Evolutionary conservation across 2,329 filamentous ascomycete species (phyloP).

Genomic region (Malbranchea zuffiana): DNA sequence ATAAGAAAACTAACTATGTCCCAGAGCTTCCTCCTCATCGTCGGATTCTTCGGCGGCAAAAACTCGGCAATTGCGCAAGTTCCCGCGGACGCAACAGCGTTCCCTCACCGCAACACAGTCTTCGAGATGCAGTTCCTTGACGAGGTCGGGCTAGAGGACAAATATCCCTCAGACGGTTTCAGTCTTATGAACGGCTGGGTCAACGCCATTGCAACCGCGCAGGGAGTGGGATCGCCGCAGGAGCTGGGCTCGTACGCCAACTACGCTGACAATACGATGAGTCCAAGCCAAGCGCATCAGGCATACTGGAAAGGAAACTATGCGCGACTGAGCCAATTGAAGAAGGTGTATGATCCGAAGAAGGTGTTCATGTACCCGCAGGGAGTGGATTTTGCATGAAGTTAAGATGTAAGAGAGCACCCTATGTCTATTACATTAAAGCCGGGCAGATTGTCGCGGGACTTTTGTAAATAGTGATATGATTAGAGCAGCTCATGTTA

Average conservation of each 20-base stretch:
- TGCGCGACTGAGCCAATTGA: slow-evolving; percentile 35
- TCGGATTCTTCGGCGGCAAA: slow-evolving; percentile 46
- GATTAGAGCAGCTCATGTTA: no score
- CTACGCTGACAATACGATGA: slow-evolving; percentile 44
- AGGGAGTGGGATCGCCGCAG: slow-evolving; percentile 21
- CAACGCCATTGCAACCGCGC: slow-evolving; percentile 33
- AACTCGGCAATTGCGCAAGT: slow-evolving; percentile 42
- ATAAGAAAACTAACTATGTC: slow-evolving; percentile 3
- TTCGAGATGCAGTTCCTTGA: slow-evolving; percentile 51
- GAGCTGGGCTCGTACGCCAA: slow-evolving; percentile 45
- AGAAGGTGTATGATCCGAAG: slow-evolving; percentile 40
- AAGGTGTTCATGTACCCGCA: slow-evolving; percentile 47
- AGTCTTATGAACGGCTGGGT: slow-evolving; percentile 39
- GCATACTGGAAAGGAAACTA: slow-evolving; percentile 45
- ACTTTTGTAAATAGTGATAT: no score
- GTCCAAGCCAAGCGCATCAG: slow-evolving; percentile 28
- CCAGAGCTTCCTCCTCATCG: slow-evolving; percentile 44
- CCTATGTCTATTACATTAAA: no score
- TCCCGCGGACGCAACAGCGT: slow-evolving; percentile 44
- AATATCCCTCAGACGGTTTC: slow-evolving; percentile 15
- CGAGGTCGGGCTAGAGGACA: slow-evolving; percentile 27
- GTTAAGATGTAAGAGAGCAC: no score
- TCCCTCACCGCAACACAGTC: slow-evolving; percentile 50
- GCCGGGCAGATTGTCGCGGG: no score
- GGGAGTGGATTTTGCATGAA: slow-evolving; percentile 9